phyloP scores from a whole-genome alignment of 2,329 filamentous ascomycete genomes.

The Furcasterigmium furcatum region DNA sequence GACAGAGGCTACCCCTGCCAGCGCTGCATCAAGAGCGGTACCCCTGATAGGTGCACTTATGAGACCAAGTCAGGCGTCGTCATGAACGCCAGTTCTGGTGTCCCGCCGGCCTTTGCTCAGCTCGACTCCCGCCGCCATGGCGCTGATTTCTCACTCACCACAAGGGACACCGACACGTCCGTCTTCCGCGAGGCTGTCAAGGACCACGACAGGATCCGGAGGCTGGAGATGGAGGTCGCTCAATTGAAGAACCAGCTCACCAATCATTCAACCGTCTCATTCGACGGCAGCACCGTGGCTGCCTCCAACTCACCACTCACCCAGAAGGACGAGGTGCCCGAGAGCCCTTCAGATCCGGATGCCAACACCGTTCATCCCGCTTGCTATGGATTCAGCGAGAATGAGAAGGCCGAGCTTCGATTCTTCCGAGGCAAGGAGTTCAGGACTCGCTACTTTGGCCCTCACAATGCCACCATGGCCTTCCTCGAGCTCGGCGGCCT shows the following conservation, averaged over 20 bases:
- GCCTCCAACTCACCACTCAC: constrained; percentile 40
- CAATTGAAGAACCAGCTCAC: constrained; percentile 51
- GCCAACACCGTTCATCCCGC: constrained; percentile 11
- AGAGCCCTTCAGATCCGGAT: constrained; percentile 26
- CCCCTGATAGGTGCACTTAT: constrained; percentile 56
- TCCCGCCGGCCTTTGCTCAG: constrained; percentile 38
- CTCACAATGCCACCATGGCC: constrained; percentile 58
- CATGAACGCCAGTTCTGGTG: constrained; percentile 42
- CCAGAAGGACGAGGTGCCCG: constrained; percentile 37
- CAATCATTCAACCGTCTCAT: constrained; percentile 37
- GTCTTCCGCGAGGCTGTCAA: constrained; percentile 35
- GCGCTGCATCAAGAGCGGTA: constrained; percentile 60
- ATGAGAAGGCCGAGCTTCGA: constrained; percentile 50
- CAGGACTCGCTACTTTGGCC: constrained; percentile 57
- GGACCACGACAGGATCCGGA: constrained; percentile 56
- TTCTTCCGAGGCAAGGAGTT: constrained; percentile 59
- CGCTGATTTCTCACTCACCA: constrained; percentile 23
- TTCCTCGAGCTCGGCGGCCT: constrained; percentile 56
- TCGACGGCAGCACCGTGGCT: constrained; percentile 50
- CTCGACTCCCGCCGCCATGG: constrained; percentile 30
- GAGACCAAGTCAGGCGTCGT: constrained; percentile 53
- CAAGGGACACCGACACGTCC: constrained; percentile 30
- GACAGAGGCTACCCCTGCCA: constrained; percentile 60
- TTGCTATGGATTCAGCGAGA: constrained; percentile 11
- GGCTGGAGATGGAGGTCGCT: constrained; percentile 55